A percentile compares a stretch with the other conserved stretches of the same genome.
These are phyloP conservation scores for Pharus latifolius DNA, from an alignment of 176 grass and related monocot genomes.

Conservation along the genomic window DNA sequence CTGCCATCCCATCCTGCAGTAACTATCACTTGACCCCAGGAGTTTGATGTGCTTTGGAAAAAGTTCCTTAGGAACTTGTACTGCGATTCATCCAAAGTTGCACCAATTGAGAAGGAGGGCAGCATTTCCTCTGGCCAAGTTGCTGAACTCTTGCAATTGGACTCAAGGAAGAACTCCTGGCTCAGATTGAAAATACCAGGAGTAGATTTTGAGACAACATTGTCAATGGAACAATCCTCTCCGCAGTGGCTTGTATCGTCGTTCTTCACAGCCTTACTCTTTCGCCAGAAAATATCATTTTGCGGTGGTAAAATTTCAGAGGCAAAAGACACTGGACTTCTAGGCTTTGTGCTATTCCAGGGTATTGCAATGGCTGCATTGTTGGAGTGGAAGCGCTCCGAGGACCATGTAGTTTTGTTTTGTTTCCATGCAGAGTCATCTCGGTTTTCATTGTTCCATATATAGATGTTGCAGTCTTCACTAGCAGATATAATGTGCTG, in stretches of 20 bases:
- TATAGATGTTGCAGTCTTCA: conserved; percentile 73
- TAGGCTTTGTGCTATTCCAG: conserved; percentile 52
- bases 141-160: conserved; percentile 42
- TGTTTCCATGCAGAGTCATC: conserved; percentile 35
- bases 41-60: conserved; percentile 51
- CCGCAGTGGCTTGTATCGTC: neutral
- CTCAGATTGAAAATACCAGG: conserved; percentile 56
- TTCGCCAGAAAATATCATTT: conserved; percentile 5
- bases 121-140: conserved; percentile 96
- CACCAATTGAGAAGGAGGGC: conserved; percentile 21
- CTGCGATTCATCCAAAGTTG: conserved; percentile 36
- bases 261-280: neutral
- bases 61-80: conserved; percentile 57
- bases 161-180: conserved; percentile 43
- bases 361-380: conserved; percentile 60
- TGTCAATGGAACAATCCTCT: conserved; percentile 18
- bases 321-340: conserved; percentile 3
- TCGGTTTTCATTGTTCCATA: conserved; percentile 60
- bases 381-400: conserved; percentile 56
- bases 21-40: conserved; percentile 82
- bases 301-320: conserved; percentile 24
- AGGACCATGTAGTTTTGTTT: conserved; percentile 62
- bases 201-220: conserved; percentile 18
- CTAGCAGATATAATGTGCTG: conserved; percentile 62
- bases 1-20: conserved; percentile 76